phyloP scores from a whole-genome alignment of 495 filamentous ascomycete species.

The Antarctomyces pellizariae region DNA sequence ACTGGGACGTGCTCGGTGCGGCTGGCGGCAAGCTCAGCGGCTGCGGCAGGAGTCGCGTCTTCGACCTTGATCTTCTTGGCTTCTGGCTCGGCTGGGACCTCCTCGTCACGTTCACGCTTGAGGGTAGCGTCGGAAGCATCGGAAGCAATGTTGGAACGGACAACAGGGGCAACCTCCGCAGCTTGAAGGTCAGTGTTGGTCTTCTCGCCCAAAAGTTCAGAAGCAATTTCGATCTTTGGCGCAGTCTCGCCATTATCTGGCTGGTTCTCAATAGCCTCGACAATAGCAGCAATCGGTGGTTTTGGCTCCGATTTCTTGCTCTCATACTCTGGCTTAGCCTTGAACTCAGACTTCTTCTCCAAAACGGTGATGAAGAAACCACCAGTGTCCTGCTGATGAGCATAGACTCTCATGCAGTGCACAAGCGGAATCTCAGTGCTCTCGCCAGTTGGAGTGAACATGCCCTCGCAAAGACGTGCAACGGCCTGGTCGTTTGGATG shows the following conservation, averaged over 20 bases:
- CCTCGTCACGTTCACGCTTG: slow-evolving; percentile 16
- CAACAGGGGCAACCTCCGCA: slow-evolving; percentile 9
- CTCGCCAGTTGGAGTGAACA: slow-evolving; percentile 54
- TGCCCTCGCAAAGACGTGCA: slow-evolving; percentile 43
- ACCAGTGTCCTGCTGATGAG: slow-evolving; percentile 86
- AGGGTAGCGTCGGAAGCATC: slow-evolving; percentile 12
- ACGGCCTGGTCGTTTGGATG: slow-evolving; percentile 27
- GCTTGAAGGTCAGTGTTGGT: slow-evolving; percentile 15
- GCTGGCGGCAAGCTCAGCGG: slow-evolving; percentile 5
- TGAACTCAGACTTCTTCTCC: slow-evolving; percentile 77
- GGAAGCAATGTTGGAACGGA: slow-evolving; percentile 7
- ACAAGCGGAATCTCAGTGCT: slow-evolving; percentile 47
- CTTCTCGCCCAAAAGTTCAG: slow-evolving; percentile 20
- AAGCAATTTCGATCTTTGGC: slow-evolving; percentile 25
- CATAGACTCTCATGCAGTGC: slow-evolving; percentile 78
- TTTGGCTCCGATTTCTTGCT: slow-evolving; percentile 21
- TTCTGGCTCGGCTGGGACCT: slow-evolving; percentile 13
- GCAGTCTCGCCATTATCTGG: slow-evolving; percentile 5
- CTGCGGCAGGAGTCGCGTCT: slow-evolving; percentile 9
- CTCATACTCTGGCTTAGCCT: slow-evolving; percentile 51
- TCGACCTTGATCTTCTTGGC: slow-evolving; percentile 22
- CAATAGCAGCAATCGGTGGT: slow-evolving; percentile 18
- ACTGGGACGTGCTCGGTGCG: slow-evolving; percentile 7
- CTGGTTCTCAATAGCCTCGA: slow-evolving; percentile 28
- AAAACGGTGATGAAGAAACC: slow-evolving; percentile 93